Evolutionary conservation across 2,329 filamentous ascomycete species (phyloP), one percentile per base, ranked within the genome.

Genomic region (Scorias spongiosa): DNA sequence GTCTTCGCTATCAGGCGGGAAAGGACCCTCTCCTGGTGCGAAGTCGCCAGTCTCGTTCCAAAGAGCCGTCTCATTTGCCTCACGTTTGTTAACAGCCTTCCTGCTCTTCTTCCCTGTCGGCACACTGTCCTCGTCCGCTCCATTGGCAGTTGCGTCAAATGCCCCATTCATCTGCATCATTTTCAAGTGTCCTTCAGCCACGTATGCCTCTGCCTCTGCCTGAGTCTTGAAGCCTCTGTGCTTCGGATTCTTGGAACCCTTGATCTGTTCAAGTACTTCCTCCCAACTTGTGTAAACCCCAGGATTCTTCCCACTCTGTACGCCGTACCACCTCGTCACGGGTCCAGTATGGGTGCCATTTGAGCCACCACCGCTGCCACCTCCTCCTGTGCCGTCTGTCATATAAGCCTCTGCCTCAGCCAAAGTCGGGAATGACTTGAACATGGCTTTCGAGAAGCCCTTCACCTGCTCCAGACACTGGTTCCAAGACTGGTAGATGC

Each of bases 391-490:
- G 7, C 61, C 61, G 45, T 72, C 71, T 51, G 71, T 72, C 20
- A 85, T 70, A 58, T 84, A 95, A 2, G 76, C 77, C 54, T 83
- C 74, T n/a, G 89, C 89, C 47, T 94, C 86, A 49, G 79, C 73
- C 46, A 72, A 67, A 0, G 74, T 77, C 9, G 71, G 65, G 58
- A 94, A 95, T 1, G 82, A 85, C 66, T 91, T 89, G 68, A 83
- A 62, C 46, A 48, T 62, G 57, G 51, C 63, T 56, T 59, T 78
- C 72, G 57, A 55, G 54, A 70, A 76, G 17, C 77, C 78, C 41
- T 67, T 73, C 40, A 79, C 71, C 57, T 81, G 77, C 28, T 66
- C 65, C 48, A 78, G 63, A 53, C 75, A 80, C 48, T 81, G 77
- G 38, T 64, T 61, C 76, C 77, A 81, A 44, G 67, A 72, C 54